Evolutionary conservation across 805 yeast genomes (phyloP).

Genomic region (Ascoidea asiatica): DNA sequence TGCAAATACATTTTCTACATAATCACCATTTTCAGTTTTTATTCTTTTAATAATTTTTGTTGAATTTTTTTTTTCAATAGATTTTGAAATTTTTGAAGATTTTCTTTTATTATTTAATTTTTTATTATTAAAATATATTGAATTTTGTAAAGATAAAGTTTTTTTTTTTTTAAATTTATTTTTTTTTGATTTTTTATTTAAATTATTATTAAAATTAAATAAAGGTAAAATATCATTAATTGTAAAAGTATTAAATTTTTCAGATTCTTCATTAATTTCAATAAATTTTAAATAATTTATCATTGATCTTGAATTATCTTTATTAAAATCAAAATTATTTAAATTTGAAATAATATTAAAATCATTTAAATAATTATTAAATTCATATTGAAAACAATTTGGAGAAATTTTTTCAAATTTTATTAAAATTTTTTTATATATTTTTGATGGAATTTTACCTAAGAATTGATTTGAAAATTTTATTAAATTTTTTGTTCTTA

Average conservation of each 20-base stretch:
- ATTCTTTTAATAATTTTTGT: conserved; percentile 22
- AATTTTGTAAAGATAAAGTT: conserved; percentile 31
- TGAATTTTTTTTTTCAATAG: conserved; percentile 22
- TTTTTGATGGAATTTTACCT: conserved; percentile 52
- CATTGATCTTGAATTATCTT: background rate
- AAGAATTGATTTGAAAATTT: conserved; percentile 52
- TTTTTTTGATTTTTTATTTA: background rate
- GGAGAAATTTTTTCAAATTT: conserved; percentile 46
- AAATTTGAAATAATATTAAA: background rate
- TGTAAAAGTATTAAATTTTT: conserved; percentile 2
- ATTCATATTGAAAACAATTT: conserved; percentile 15
- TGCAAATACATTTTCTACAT: conserved; percentile 9
- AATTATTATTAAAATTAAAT: background rate
- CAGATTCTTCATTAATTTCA: conserved; percentile 2
- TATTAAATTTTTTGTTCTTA: conserved; percentile 51
- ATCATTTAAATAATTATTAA: conserved; percentile 1
- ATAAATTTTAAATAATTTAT: conserved; percentile 6
- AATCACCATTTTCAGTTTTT: conserved; percentile 12
- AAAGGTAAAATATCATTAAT: conserved; percentile 6
- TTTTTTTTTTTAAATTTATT: too few species aligned
- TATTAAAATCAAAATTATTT: background rate
- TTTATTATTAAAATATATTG: conserved; percentile 16
- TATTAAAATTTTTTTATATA: conserved; percentile 46
- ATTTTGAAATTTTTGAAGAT: conserved; percentile 15
- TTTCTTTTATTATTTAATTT: conserved; percentile 18